These are phyloP conservation scores for Magnolia kwangsiensis DNA, from an alignment of 164 flowering plant species.

Conservation along the genomic window DNA sequence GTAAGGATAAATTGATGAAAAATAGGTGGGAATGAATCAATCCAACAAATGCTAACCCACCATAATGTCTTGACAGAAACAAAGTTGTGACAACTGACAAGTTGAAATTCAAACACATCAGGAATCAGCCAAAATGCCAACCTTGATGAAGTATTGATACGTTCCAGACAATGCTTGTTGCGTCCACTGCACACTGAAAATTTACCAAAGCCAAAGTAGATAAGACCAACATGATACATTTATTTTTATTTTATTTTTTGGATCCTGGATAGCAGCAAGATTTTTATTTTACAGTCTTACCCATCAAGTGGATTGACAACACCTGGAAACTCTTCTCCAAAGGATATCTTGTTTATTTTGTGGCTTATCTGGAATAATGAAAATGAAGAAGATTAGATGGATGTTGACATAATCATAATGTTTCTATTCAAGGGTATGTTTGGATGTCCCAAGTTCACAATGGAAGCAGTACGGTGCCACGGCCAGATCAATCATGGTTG, in stretches of 20 bases:
- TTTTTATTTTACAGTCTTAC: conserved; percentile 25
- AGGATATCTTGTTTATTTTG: conserved; percentile 55
- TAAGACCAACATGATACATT: background rate
- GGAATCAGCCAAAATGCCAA: conserved; percentile 19
- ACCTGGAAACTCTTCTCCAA: conserved; percentile 68
- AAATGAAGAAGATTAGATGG: background rate
- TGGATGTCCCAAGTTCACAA: background rate
- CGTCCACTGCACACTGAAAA: conserved; percentile 58
- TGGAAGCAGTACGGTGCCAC: background rate
- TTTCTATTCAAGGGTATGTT: background rate
- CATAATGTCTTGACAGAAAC: background rate
- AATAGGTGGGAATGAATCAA: too few relatives aligned
- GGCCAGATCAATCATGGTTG: background rate
- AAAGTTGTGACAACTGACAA: background rate
- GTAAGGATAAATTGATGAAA: too few relatives aligned
- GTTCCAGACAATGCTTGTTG: conserved; percentile 53
- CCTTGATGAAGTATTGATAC: conserved; percentile 86
- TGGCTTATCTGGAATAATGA: conserved; percentile 57
- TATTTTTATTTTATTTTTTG: too few relatives aligned
- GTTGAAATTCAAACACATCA: background rate
- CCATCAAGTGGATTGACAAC: conserved; percentile 74
- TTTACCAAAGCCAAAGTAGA: conserved; percentile 4
- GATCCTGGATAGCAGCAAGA: background rate
- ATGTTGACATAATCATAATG: background rate
- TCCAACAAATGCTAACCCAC: too few relatives aligned